Base-by-base conservation (phyloP, 495 filamentous ascomycete genomes). In the Neurospora sp. region DNA sequence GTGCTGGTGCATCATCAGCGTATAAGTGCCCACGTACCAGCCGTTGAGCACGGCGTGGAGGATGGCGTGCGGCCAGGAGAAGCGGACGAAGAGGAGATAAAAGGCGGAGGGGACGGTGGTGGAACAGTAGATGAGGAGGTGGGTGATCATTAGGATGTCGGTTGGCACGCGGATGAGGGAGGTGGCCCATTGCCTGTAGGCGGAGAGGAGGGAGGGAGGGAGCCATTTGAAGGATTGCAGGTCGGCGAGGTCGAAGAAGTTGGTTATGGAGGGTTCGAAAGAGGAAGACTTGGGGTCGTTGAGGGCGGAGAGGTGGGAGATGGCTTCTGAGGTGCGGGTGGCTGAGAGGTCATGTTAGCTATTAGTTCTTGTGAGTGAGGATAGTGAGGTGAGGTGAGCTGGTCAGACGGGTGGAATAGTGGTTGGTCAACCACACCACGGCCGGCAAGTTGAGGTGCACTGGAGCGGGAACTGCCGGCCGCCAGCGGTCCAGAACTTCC, bases 1-100 rank as follows among this genome's bases (percentile, higher is more conserved):
- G 79, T 94, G 92, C 73, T 94, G 91, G 75, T 94, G 92, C 82
- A 90, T 89, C 89, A 95, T 89, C 42, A 95, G 82, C 0, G 92
- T 94, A 81, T 92, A 95, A 12, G 88, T 83, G 31, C 92, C 92
- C 40, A 87, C 84, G 75, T 89, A 93, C 71, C 82, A 91, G 42
- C 83, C 75, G 72, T 89, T 87, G 82, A 92, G 86, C 40, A 86
- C 71, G 76, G 84, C 84, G 78, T 95, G 92, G 48, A 87, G 40
- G 41, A 90, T 59, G 16, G 85, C 92, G 78, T 93, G 92, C 4
- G 84, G 48, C 77, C 86, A 92, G 40, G 84, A 85, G 79, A 95
- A 95, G 71, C 82, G 75, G 75, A 85, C 84, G 80, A 85, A 94
- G 3, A 94, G 83, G 39, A 83, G 86, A 38, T 90, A 37, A 0